Evolutionary conservation across 1,284 basidiomycete genomes (phyloP), one percentile per base, ranked within the genome.

Genomic region (Paramarasmius palmivorus): DNA sequence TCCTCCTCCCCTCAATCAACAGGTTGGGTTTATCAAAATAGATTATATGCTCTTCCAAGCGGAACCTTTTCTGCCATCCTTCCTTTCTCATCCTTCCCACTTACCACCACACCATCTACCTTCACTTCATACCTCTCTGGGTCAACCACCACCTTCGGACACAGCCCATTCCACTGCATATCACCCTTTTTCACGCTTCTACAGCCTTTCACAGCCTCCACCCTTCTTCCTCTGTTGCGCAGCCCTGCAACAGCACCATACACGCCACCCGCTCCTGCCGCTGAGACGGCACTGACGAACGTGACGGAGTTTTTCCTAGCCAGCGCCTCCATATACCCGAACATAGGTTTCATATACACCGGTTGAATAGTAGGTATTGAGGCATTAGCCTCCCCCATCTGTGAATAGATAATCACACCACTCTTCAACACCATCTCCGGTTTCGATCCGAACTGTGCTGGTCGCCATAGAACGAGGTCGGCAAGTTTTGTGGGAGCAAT

Each of bases 331-430:
- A 89, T 76, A 19, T 86, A 70, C 4, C 90, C 94, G 89, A 92
- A 98, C 95, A 97, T 98, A 0, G 90, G 91, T 46, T 90, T 82
- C 2, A 87, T 85, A 59, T 87, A 86, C 63, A 89, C 82, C 0
- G 95, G 95, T 68, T 98, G 94, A 0, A 98, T 92, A 0, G 92
- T 92, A 5, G 95, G 95, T 61, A 98, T 98, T 3, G 92, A 94
- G 0, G 79, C 94, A 68, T 96, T 96, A 0, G 94, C 91, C 58
- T 97, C 94, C 23, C 95, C 95, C 85, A 96, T 89, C 84, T 95
- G 86, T 1, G 92, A 87, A 86, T 90, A 95, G 3, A 82, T 92
- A 59, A 98, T 96, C 25, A 96, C 87, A 26, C 96, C 96, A 15
- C 93, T 93, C 71, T 99, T 98, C 63, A 98, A 76, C 12, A 98